These are phyloP conservation scores for Xylariaceae sp. DNA, from an alignment of 2,329 filamentous ascomycete species.

Conservation along the genomic window DNA sequence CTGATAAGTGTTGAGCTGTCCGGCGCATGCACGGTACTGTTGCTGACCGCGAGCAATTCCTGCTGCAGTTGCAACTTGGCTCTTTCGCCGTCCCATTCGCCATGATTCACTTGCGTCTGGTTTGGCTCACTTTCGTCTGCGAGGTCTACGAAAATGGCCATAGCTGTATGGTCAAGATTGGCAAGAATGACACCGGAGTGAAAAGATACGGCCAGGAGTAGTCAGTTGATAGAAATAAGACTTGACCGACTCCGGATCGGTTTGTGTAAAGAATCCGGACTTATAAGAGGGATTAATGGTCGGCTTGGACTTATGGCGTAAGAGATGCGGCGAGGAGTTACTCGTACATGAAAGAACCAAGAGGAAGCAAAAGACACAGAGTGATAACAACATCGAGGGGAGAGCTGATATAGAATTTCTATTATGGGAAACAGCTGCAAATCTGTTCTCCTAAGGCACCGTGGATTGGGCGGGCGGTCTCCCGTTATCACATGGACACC, in stretches of 20 bases:
- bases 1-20: background rate
- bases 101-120: slow-evolving; percentile 4
- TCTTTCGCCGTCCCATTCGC: slow-evolving; percentile 16
- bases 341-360: background rate
- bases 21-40: slow-evolving; percentile 1
- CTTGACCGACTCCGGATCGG: slow-evolving; percentile 9
- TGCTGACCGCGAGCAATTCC: slow-evolving; percentile 14
- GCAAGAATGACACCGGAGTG: background rate
- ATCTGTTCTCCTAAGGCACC: too few species aligned
- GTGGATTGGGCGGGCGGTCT: background rate
- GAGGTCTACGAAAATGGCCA: slow-evolving; percentile 20
- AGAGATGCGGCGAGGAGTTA: background rate
- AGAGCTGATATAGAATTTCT: too few species aligned
- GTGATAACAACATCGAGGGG: background rate
- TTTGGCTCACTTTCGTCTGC: slow-evolving; percentile 17
- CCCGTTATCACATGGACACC: background rate
- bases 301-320: background rate
- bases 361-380: background rate
- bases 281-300: background rate
- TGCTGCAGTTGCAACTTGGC: slow-evolving; percentile 16
- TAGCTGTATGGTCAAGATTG: background rate
- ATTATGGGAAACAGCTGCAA: too few species aligned
- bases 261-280: background rate
- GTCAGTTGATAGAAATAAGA: slow-evolving; percentile 4
- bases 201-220: background rate